Conservation (phyloP, 176 grass and related monocot genomes). For the Musa troglodytarum region DNA sequence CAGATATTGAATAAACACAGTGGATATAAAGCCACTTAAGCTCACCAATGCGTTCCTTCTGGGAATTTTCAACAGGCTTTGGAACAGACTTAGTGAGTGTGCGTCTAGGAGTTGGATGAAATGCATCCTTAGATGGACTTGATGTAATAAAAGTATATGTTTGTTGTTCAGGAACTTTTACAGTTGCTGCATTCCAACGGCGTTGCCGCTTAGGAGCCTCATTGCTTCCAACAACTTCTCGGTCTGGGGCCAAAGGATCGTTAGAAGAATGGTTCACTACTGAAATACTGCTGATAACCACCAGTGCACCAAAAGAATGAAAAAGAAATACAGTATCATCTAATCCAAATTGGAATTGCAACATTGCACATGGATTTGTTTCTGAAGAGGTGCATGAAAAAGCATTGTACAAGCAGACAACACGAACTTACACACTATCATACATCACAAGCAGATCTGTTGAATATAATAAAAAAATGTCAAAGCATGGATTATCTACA, state of each 20-base stretch:
- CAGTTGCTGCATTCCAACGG: conserved; percentile 54
- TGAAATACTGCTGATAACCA: too few relatives aligned
- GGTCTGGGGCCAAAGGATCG: conserved; percentile 23
- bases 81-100: conserved; percentile 64
- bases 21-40: neutral
- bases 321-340: neutral
- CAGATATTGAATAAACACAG: neutral
- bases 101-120: conserved; percentile 42
- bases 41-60: conserved; percentile 77
- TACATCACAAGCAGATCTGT: neutral
- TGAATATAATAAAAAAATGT: too few relatives aligned
- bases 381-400: neutral
- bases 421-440: neutral
- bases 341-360: neutral
- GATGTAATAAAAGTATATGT: conserved; percentile 31
- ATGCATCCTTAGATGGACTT: conserved; percentile 47
- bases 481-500: too few relatives aligned
- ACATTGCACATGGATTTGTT: neutral
- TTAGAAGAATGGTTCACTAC: neutral
- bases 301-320: too few relatives aligned
- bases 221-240: conserved; percentile 35
- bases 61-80: conserved; percentile 47
- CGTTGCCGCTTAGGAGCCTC: conserved; percentile 82
- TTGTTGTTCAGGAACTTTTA: conserved; percentile 51
- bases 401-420: neutral